Base-by-base conservation (phyloP, 768 basidiomycete genomes). In the Naganishia onofrii region DNA sequence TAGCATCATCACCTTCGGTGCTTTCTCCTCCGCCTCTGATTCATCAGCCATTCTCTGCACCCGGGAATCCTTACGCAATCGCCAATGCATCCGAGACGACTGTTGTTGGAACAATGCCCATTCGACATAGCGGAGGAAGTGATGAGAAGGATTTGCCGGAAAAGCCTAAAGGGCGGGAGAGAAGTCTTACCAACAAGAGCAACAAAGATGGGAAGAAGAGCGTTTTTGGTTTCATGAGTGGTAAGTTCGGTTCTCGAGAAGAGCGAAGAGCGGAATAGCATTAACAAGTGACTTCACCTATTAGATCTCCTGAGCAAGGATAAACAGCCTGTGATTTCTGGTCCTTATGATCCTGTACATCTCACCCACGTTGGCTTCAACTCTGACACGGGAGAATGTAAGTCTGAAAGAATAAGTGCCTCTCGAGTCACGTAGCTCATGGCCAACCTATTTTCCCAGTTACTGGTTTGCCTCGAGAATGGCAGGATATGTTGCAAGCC, bases 321-420 rank as follows among this genome's bases (percentile, higher is more conserved):
- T 66, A 81, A 81, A 74, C 76, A 79, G 63, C 77, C 81, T 26
- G 93, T 95, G 82, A 98, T 99, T 84, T 93, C 91, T 79, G 94
- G 93, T 0, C 96, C 96, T 0, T 98, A 95, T 80, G 96, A 99
- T 82, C 96, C 96, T 36, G 95, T 98, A 46, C 95, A 98, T 83
- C 89, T 99, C 77, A 98, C 96, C 2, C 96, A 99, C 79, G 96
- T 99, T 79, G 95, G 95, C 70, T 98, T 97, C 87, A 97, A 99
- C 82, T 91, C 92, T 7, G 95, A 92, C 68, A 98, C 95, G 0
- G 96, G 96, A 70, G 95, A 99, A 82, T 98, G 82, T 82, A 65
- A 73, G 80, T 76, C 26, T 13, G 32, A 2, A 29, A 34, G 15
- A 26, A 28, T 12, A 5, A 0, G 34, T 15, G 7, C 26, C 31